Conservation (phyloP, 2,329 filamentous ascomycete species). For the Dendrostoma leiphaemia region DNA sequence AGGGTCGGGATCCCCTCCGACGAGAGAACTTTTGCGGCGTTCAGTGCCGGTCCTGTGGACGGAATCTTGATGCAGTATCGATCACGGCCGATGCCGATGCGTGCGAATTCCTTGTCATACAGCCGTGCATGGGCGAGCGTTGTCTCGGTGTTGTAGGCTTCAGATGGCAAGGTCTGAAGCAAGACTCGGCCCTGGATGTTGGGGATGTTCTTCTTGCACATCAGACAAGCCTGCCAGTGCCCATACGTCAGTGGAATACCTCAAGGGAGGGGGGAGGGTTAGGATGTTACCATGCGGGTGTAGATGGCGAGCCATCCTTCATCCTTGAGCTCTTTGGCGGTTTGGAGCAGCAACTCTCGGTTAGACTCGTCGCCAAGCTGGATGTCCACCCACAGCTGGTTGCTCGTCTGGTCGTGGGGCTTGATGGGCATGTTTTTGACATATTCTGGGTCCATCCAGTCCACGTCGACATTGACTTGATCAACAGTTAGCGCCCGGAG, state of each 20-base stretch:
- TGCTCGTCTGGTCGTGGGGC: constrained; percentile 48
- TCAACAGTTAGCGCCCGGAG: not conserved
- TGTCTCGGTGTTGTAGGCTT: not conserved
- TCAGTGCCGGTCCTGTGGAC: not conserved
- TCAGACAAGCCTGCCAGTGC: too few relatives aligned
- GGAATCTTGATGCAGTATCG: not conserved
- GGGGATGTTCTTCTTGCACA: not conserved
- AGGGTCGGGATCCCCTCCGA: not conserved
- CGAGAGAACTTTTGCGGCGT: not conserved
- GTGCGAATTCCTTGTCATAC: not conserved
- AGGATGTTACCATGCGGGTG: too few relatives aligned
- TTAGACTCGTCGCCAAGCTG: constrained; percentile 43
- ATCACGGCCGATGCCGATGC: not conserved
- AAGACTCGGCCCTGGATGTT: not conserved
- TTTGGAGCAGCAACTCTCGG: constrained; percentile 38
- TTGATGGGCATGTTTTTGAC: constrained; percentile 39
- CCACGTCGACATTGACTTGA: constrained; percentile 51
- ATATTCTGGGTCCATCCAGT: constrained; percentile 50
- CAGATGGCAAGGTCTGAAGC: not conserved
- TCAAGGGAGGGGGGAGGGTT: too few relatives aligned
- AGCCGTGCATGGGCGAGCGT: not conserved
- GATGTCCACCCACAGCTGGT: constrained; percentile 46
- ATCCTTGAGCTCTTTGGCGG: constrained; percentile 41
- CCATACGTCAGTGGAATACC: too few relatives aligned
- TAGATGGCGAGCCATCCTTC: too few relatives aligned